Percentiles rank a stretch among this genome's conserved stretches.
phyloP scores from a whole-genome alignment of 2,329 filamentous ascomycete genomes.

The Aspergillus quadrilineatus region DNA sequence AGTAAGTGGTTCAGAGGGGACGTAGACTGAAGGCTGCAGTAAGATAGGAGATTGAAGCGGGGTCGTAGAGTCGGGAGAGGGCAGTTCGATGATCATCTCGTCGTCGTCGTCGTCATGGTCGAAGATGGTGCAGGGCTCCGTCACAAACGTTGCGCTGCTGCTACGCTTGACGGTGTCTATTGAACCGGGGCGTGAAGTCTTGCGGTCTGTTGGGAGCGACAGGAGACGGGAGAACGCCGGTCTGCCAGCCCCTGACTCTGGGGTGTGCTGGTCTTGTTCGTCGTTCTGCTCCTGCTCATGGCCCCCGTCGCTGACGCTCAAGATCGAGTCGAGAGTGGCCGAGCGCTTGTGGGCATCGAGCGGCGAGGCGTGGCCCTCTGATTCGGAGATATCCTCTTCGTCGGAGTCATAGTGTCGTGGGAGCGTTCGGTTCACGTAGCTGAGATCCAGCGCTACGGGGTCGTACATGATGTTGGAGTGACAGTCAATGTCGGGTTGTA shows the following conservation, averaged over 20 bases:
- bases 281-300: constrained; percentile 15
- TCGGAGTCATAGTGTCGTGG: constrained; percentile 40
- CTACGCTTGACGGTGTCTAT: constrained; percentile 38
- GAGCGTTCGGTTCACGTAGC: constrained; percentile 32
- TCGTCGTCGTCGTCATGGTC: constrained; percentile 2
- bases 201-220: constrained; percentile 23
- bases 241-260: background rate
- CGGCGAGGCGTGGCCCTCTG: constrained; percentile 33
- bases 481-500: background rate
- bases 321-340: constrained; percentile 30
- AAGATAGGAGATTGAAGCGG: constrained; percentile 30
- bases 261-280: background rate
- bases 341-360: constrained; percentile 25
- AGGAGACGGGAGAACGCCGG: constrained; percentile 18
- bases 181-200: constrained; percentile 33
- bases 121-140: constrained; percentile 31
- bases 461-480: constrained; percentile 27
- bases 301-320: constrained; percentile 26
- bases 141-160: constrained; percentile 31
- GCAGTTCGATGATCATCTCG: constrained; percentile 35
- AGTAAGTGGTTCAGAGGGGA: constrained; percentile 25
- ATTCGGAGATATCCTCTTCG: constrained; percentile 40
- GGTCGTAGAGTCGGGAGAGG: constrained; percentile 30
- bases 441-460: constrained; percentile 28
- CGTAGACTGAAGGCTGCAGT: constrained; percentile 31